Base-by-base conservation (phyloP, 164 flowering plant species). In the Magnolia changhungtana region DNA sequence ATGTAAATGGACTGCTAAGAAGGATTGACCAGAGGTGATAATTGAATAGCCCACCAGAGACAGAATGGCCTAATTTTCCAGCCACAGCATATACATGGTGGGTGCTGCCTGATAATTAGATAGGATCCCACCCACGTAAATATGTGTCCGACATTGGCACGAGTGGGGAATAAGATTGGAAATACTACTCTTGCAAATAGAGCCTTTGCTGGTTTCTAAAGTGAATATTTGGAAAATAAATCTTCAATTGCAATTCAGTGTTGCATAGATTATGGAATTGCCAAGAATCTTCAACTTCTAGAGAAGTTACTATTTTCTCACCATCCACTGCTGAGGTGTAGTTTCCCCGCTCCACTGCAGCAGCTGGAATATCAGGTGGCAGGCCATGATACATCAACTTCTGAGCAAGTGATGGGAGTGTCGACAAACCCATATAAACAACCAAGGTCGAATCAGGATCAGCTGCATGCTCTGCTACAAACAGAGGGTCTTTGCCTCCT, bases 361-460 rank as follows among this genome's bases (percentile, higher is more conserved):
- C 93, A 67, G 98, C 92, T 2, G 98, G 98, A 69, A 97, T 96
- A 72, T 86, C 76, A 20, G 88, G 82, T 50, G 93, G 88, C 75
- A 96, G 81, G 76, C 99, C 99, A 82, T 92, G 90, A 67, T 80
- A 82, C 82, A 94, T 89, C 81, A 94, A 77, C 77, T 90, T 94
- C 23, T 45, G 79, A 51, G 90, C 87, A 71, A 92, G 91, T 68
- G 96, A 83, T 61, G 98, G 98, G 49, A 96, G 88, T 16, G 98
- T 94, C 16, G 98, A 79, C 81, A 96, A 85, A 31, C 98, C 99
- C 99, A 96, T 96, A 70, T 96, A 96, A 19, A 96, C 88, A 69
- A 96, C 96, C 77, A 96, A 85, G 20, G 99, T 96, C 11, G 96
- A 89, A 83, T 96, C 98, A 68, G 93, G 93, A 66, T 94, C 98